A percentile compares a stretch with the other conserved stretches of the same genome.
phyloP scores from a whole-genome alignment of 495 filamentous ascomycete species.

The Lentithecium fluviatile region DNA sequence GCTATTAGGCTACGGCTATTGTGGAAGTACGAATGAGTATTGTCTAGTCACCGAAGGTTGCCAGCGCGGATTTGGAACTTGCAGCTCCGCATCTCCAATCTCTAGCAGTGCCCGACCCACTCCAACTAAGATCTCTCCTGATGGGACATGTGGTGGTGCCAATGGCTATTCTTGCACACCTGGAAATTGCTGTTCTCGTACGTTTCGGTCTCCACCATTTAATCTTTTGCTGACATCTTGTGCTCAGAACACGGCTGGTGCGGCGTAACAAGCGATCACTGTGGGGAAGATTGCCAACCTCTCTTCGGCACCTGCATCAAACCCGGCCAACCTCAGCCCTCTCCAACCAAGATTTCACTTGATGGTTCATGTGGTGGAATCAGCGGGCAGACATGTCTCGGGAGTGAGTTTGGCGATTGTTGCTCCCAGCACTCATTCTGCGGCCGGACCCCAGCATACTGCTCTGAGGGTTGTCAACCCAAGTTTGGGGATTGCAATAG shows the following conservation, averaged over 20 bases:
- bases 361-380: constrained; percentile 13
- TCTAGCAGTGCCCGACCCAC: constrained; percentile 2
- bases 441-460: constrained; percentile 12
- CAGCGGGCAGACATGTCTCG: constrained; percentile 6
- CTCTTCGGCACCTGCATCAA: constrained; percentile 8
- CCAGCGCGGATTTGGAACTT: constrained; percentile 17
- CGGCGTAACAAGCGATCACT: not conserved
- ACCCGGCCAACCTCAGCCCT: not conserved
- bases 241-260: constrained; percentile 14
- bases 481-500: constrained; percentile 13
- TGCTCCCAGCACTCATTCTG: constrained; percentile 13
- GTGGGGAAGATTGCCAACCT: constrained; percentile 4
- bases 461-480: constrained; percentile 15
- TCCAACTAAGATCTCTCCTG: constrained; percentile 4
- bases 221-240: not conserved
- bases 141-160: constrained; percentile 1
- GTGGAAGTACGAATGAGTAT: constrained; percentile 10
- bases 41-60: constrained; percentile 17
- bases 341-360: constrained; percentile 1
- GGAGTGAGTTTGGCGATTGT: constrained; percentile 7
- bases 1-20: constrained; percentile 14
- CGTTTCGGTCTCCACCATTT: not conserved
- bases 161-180: not conserved
- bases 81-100: constrained; percentile 6
- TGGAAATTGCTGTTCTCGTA: constrained; percentile 9